Evolutionary conservation across 83 land plant genomes (phyloP).

Genomic region (Isoetes engelmannii): DNA sequence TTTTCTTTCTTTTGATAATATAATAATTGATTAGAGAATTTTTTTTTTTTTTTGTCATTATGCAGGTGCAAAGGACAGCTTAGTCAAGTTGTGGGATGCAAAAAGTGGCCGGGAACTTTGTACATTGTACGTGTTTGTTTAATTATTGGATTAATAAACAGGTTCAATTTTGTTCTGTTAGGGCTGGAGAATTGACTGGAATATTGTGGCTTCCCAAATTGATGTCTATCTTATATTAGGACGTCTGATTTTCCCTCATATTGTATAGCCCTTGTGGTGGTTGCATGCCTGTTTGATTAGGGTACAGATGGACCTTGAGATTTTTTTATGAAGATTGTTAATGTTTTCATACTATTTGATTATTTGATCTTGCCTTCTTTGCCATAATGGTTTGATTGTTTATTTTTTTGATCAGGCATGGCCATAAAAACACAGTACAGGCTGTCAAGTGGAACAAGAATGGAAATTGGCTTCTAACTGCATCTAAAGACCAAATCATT

Average conservation of each 20-base stretch:
- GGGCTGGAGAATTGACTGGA: no score
- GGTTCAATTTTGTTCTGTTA: no score
- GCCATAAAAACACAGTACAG: constrained; percentile 90
- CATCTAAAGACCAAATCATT: constrained; percentile 91
- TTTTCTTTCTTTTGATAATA: constrained; percentile 3
- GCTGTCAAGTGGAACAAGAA: constrained; percentile 95
- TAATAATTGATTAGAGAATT: neutral
- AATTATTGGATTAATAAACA: neutral
- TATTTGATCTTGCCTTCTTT: neutral
- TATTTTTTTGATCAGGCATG: constrained; percentile 60
- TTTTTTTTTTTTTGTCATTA: neutral
- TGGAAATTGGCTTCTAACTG: constrained; percentile 96
- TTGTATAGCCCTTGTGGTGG: no score
- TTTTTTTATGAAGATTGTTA: no score
- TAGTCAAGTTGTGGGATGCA: constrained; percentile 98
- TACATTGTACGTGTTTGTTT: constrained; percentile 56
- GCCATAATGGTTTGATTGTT: neutral
- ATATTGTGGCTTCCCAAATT: no score
- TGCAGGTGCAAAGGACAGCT: constrained; percentile 90
- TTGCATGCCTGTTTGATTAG: no score
- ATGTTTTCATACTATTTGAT: no score
- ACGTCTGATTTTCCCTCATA: no score
- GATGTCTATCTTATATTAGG: no score
- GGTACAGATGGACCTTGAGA: no score
- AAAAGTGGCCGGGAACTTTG: constrained; percentile 81